Base-by-base conservation (phyloP, 306 rosid species). In the Dalbergia oliveri region DNA sequence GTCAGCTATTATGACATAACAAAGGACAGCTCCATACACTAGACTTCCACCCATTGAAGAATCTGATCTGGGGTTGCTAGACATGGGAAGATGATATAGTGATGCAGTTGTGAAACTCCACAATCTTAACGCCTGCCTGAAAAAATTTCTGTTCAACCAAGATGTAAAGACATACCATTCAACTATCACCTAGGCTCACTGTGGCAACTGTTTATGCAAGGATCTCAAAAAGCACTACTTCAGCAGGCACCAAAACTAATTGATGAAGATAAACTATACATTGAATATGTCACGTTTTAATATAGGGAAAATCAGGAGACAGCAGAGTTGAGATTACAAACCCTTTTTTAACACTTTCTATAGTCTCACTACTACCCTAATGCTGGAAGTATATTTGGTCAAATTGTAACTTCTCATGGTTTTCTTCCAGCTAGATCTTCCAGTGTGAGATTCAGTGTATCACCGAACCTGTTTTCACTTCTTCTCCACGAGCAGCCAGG, bases 401-500 rank as follows among this genome's bases (percentile, higher is more conserved):
- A 34, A 68, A 18, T 33, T 76, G 34, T 21, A 60, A 15, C 39
- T 19, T 47, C 49, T 86, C 85, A 84, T 37, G 79, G 43, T 77
- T 84, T 83, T 81, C 39, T 85, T 79, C 97, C 97, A 18, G 91
- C 92, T 67, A 94, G 57, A 79, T 94, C 99, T 81, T 89, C 97
- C 15, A 88, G 72, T 6, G 99, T 89, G 54, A 90, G 88, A 84
- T 86, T 90, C 76, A 95, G 82, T 4, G 99, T 86, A 82, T 95
- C 98, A 79, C 4, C 13, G 86, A 83, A 67, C 97, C 94, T 72
- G 70, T 90, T 50, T 84, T 89, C 71, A 95, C 98, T 73, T 89
- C 92, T 87, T 95, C 99, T 51, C 99, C 98, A 1, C 88, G 92
- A 53, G 91, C 84, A 56, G 99, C 97, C 67, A 95, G 76, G 70